Base-by-base conservation (phyloP, 148 eudicot genomes). In the Rhododendron williamsianum region DNA sequence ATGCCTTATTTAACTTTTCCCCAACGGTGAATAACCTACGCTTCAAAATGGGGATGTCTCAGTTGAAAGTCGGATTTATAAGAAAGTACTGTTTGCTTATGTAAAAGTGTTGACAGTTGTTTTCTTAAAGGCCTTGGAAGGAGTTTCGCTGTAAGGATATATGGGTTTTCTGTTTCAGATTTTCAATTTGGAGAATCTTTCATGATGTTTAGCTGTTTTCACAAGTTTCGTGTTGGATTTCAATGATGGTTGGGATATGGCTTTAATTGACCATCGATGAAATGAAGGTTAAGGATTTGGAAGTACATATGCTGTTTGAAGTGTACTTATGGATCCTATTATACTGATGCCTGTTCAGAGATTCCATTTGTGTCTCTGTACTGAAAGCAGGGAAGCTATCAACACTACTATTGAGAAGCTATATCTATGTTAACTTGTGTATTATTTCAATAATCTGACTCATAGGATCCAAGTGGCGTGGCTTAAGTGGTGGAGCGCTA, bases 301-400 rank as follows among this genome's bases (percentile, higher is more conserved):
- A 21, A 82, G 52, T n/a, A 63, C 21, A 82, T 10, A 82, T 80
- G 67, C n/a, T 79, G 16, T 52, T 15, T 71, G 76, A 71, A 73
- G 43, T 73, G 77, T 73, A 15, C 8, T 2, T 15, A 36, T 16
- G 36, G 21, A 35, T 36, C 46, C 46, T 35, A 4, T 60, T 81
- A 23, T 65, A 35, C 54, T 72, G 16, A 33, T 65, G 36, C 23
- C n/a, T 65, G 21, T 69, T 15, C 45, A 65, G 84, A 58, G 46
- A 41, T 63, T 33, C 46, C 46, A 63, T 43, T 82, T 63, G 52
- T 82, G 76, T 78, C 81, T 78, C 56, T 78, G 30, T 35, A 79
- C 51, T n/a, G 11, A 33, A 54, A 41, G 9, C 25, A 41, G 19
- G 65, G 67, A 36, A 63, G 41, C 65, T 54, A n/a, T 41, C 3